Base-by-base conservation (phyloP, 352 stramenopile species). In the Phytophthora palmivora region DNA sequence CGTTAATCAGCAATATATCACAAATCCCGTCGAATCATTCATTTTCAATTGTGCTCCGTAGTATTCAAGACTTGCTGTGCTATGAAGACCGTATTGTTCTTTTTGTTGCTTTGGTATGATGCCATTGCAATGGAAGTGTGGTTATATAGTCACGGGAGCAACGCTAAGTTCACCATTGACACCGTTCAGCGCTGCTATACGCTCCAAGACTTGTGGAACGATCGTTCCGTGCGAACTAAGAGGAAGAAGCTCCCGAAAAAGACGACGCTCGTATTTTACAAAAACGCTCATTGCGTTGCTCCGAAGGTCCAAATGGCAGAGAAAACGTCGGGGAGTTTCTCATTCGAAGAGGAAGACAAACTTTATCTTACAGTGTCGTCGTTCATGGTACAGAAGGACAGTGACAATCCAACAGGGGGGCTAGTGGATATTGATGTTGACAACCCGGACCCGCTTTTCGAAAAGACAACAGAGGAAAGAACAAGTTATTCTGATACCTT, bases 91-190 rank as follows among this genome's bases (percentile, higher is more conserved):
- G 5, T 15, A 15, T 19, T 30, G 2, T 37, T 64, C 16, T 2
- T 45, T 64, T 47, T 57, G 10, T 28, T 58, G 38, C 19, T 55
- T 12, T 55, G 58, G 15, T 22, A 49, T 19, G n/a, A 15, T n/a
- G 42, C 30, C 3, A 19, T 33, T 12, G 39, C 45, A 12, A 56
- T 65, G 53, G 34, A 64, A 8, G 53, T 70, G 39, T 65, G 54
- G 53, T 47, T 70, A 3, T 65, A 70, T 28, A 64, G 53, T 10
- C 38, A 33, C 28, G 46, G 54, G 6, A 64, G 61, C 39, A 59
- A 70, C 33, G 47, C 54, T 39, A 60, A 58, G 33, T 65, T 65
- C 41, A 55, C 54, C 8, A 21, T 70, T 33, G 41, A 65, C 39
- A 57, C 38, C 6, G 30, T 44, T 16, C 47, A 65, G 30, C 46